Base-by-base conservation (phyloP, 1,284 basidiomycete genomes). In the Tremellales sp. region DNA sequence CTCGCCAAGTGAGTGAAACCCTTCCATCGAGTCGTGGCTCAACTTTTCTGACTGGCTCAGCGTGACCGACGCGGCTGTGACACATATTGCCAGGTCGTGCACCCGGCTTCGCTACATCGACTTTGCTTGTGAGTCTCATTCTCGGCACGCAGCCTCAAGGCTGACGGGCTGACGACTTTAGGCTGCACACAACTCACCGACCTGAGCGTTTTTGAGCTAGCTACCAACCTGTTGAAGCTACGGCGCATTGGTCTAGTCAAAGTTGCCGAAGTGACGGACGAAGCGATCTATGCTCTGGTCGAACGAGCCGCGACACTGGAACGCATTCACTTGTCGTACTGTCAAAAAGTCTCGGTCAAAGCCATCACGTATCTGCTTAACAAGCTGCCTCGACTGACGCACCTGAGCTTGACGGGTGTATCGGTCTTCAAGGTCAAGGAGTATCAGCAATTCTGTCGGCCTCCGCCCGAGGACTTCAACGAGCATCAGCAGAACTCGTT, bases 21-120 rank as follows among this genome's bases (percentile, higher is more conserved):
- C 3, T 31, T 41, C 8, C 13, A 0, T 27, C 49, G 17, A n/a
- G n/a, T n/a, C n/a, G n/a, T 42, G 39, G 39, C 22, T 17, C 11
- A 49, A 31, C 37, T 46, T 21, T 23, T 29, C 45, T 49, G 40
- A 39, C 36, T 45, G n/a, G 29, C 24, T 25, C 4, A 75, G 73
- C 56, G 85, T 84, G 61, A 90, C 93, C 2, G 96, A 99, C 69
- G 81, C 82, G 23, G 90, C 88, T 6, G 86, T 99, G 33, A 85
- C 84, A 46, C 81, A 82, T 8, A 78, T 99, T 15, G 92, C 91
- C 3, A 80, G 89, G 36, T 81, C 82, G 21, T 99, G 96, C 73
- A 93, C 89, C 0, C 80, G 96, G n/a, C 73, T 99, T 50, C 80
- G 96, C 59, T 99, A 98, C 70, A 85, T 99, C 53, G 96, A 99